Percentiles rank a stretch among this genome's conserved stretches.
These are phyloP conservation scores for Calonectria henricotiae DNA, from an alignment of 2,329 filamentous ascomycete genomes.

Conservation along the genomic window DNA sequence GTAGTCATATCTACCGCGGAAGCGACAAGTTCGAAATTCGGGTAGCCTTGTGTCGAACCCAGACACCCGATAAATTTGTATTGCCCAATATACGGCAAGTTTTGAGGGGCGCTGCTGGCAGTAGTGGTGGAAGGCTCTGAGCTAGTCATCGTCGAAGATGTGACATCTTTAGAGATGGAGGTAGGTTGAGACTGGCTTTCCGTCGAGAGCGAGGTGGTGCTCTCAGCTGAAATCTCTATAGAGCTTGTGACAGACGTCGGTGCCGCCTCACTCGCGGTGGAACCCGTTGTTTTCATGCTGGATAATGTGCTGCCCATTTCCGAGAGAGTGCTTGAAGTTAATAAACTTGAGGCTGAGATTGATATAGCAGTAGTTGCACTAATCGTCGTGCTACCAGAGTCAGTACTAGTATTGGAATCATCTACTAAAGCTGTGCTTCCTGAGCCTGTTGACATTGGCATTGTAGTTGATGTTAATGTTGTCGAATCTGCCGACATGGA, in stretches of 20 bases:
- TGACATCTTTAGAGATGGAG: neutral
- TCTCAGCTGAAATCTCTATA: neutral
- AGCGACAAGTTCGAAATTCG: conserved; percentile 35
- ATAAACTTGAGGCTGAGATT: neutral
- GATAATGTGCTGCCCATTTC: neutral
- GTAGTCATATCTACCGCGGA: conserved; percentile 38
- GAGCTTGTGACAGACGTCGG: neutral
- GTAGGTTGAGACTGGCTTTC: neutral
- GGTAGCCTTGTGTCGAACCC: conserved; percentile 37
- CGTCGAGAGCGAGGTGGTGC: neutral
- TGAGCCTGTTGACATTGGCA: neutral
- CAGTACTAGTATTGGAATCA: conserved; percentile 2
- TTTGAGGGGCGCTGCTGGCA: conserved; percentile 11
- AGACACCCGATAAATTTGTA: conserved; percentile 40
- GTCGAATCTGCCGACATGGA: neutral
- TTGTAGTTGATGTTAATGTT: neutral
- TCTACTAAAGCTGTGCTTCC: neutral
- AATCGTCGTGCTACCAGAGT: neutral
- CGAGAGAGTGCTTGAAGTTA: conserved; percentile 2
- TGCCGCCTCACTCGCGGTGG: neutral
- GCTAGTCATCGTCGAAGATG: neutral
- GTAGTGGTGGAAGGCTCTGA: neutral
- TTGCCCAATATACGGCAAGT: conserved; percentile 27
- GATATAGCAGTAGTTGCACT: conserved; percentile 6
- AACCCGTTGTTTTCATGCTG: neutral